A percentile compares a stretch with the other conserved stretches of the same genome.
phyloP scores from a whole-genome alignment of 164 flowering plant genomes.

The Nymphaea thermarum region DNA sequence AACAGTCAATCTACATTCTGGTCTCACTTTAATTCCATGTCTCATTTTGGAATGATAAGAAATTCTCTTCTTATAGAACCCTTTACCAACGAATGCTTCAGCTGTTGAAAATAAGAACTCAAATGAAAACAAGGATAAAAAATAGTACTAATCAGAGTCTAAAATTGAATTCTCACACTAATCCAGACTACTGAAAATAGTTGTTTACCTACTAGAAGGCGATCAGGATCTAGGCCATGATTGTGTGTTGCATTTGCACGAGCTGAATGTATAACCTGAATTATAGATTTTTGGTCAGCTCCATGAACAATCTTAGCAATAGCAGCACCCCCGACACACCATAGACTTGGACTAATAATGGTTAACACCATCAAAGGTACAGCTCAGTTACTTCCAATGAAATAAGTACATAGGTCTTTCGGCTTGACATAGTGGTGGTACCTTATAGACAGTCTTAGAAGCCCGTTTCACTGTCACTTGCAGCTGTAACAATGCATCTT shows the following conservation, averaged over 20 bases:
- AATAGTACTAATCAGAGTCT: background rate
- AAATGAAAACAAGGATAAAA: background rate
- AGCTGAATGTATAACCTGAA: constrained; percentile 92
- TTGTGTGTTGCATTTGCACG: constrained; percentile 96
- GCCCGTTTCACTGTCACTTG: constrained; percentile 91
- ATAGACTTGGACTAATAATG: too few relatives aligned
- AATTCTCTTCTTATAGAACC: constrained; percentile 50
- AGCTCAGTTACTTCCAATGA: background rate
- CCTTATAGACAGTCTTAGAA: constrained; percentile 86
- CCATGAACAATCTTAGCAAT: too few relatives aligned
- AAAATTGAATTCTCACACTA: background rate
- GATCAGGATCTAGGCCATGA: constrained; percentile 82
- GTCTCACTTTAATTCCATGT: constrained; percentile 50
- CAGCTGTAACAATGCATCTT: constrained; percentile 90
- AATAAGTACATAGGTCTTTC: background rate
- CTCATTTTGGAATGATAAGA: constrained; percentile 63
- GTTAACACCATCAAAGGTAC: too few relatives aligned
- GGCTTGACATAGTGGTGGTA: constrained; percentile 6
- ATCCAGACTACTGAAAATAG: background rate
- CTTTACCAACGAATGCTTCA: constrained; percentile 95
- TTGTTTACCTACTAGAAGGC: constrained; percentile 81
- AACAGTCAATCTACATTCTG: constrained; percentile 86
- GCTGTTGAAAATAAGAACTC: constrained; percentile 27
- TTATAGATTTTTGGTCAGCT: background rate
- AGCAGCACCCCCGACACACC: too few relatives aligned